Percentiles rank a stretch among this genome's conserved stretches.
Evolutionary conservation across 768 basidiomycete species (phyloP).

Genomic region (Tulasnella sp.): DNA sequence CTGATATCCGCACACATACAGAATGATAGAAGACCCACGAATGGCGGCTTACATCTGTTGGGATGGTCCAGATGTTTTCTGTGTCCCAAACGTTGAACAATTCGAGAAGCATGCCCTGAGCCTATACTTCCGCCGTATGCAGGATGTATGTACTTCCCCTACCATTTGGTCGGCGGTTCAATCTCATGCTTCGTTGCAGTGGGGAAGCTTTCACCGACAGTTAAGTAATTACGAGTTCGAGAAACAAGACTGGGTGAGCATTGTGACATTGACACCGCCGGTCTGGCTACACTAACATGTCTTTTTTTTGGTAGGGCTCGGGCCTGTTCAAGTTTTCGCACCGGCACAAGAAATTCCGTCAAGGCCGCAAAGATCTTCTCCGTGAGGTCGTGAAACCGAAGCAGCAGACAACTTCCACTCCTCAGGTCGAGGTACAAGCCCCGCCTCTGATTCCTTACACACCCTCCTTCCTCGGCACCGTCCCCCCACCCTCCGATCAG

Average conservation of each 20-base stretch:
- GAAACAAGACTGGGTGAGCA: not conserved
- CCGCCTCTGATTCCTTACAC: not conserved
- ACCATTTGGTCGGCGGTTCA: not conserved
- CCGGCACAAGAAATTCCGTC: not conserved
- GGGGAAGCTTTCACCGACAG: not conserved
- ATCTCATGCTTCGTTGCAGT: not conserved
- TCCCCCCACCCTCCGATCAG: not conserved
- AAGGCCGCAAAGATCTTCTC: not conserved
- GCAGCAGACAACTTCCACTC: not conserved
- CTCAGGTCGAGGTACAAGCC: not conserved
- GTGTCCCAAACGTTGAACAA: not conserved
- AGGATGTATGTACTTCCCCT: not conserved
- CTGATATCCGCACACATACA: too few species aligned
- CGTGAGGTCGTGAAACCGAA: not conserved
- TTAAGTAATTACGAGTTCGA: not conserved
- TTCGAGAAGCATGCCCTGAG: not conserved
- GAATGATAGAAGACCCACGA: too few species aligned
- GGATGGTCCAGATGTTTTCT: not conserved
- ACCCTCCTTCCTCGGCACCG: not conserved
- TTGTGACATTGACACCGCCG: not conserved
- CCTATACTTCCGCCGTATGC: not conserved
- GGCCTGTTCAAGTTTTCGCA: not conserved
- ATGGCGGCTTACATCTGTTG: too few species aligned
- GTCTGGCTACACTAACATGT: not conserved
- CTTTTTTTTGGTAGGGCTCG: not conserved